phyloP scores from a whole-genome alignment of 441 rosid genomes.

The Pelargonium citronellum region DNA sequence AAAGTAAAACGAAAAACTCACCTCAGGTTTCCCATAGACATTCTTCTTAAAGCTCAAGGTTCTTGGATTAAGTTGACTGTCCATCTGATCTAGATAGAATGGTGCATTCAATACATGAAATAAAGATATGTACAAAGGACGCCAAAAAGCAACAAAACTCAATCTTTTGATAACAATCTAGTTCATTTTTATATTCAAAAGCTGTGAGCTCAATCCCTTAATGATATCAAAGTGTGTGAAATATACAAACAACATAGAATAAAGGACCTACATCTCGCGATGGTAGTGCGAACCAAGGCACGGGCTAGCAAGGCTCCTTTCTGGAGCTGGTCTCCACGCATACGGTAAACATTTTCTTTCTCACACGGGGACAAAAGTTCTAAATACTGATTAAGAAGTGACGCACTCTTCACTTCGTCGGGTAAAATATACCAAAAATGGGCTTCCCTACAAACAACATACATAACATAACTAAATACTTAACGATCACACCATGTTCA shows the following conservation, averaged over 20 bases:
- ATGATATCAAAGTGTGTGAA: neutral
- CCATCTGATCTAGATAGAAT: slow-evolving; percentile 52
- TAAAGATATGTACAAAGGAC: neutral
- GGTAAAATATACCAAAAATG: slow-evolving; percentile 78
- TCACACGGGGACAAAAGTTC: slow-evolving; percentile 65
- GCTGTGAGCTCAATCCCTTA: neutral
- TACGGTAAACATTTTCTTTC: slow-evolving; percentile 43
- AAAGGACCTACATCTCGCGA: slow-evolving; percentile 67
- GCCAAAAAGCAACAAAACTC: slow-evolving; percentile 8
- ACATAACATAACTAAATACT: neutral
- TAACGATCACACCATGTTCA: neutral
- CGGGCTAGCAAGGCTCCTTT: slow-evolving; percentile 80
- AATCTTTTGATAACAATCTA: neutral
- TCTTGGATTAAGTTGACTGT: slow-evolving; percentile 44
- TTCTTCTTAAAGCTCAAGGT: slow-evolving; percentile 69
- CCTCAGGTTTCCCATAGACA: slow-evolving; percentile 90
- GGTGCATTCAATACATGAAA: neutral
- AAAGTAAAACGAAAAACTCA: slow-evolving; percentile 24
- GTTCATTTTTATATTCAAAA: neutral
- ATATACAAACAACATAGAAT: neutral
- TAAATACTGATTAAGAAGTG: slow-evolving; percentile 54
- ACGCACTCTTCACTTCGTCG: slow-evolving; percentile 53
- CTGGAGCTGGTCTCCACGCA: slow-evolving; percentile 49
- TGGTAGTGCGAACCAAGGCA: slow-evolving; percentile 75
- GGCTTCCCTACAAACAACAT: slow-evolving; percentile 50